Base-by-base conservation (phyloP, 192 early-diverging fungal species). In the Globomyces pollinis-pini region DNA sequence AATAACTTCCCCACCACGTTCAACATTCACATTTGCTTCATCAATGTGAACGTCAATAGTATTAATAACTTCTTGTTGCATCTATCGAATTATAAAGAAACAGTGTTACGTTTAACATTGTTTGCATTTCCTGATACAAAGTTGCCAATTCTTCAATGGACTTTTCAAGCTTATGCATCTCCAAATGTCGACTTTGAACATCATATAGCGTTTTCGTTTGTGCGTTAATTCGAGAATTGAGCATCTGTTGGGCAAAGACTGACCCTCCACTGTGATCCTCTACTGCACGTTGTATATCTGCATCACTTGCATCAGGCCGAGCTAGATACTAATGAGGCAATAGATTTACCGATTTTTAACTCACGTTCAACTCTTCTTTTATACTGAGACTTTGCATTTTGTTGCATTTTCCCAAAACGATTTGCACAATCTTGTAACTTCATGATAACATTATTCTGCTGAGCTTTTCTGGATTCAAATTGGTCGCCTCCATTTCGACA, bases 81-180 rank as follows among this genome's bases (percentile, higher is more conserved):
- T 49, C 73, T 72, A 59, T 18, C 16, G 35, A 11, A 20, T 33
- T 1, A 41, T 34, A 39, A 13, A 24, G 32, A 60, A 15, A 6
- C 44, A 29, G 38, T 63, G 3, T 2, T 38, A 73, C 71, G 23
- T 83, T 83, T 21, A 86, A 58, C 38, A 86, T 21, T 18, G 38
- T 54, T 50, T 85, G 77, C 84, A 86, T 85, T 16, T 86, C 84
- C 63, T 79, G 67, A 55, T 85, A 84, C 42, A 86, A 62, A 4
- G 62, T 63, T 21, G 75, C 74, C 13, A 86, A 60, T 66, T 86
- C 79, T 7, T 67, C 66, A 21, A 86, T 63, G 18, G 68, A 73
- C 32, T 68, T 65, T 28, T 79, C 84, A 16, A 86, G 71, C 36
- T 69, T 68, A 21, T 63, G 67, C 20, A 86, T 72, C 52, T 86